phyloP scores from a whole-genome alignment of 306 rosid genomes.

The Lathyrus sativus region DNA sequence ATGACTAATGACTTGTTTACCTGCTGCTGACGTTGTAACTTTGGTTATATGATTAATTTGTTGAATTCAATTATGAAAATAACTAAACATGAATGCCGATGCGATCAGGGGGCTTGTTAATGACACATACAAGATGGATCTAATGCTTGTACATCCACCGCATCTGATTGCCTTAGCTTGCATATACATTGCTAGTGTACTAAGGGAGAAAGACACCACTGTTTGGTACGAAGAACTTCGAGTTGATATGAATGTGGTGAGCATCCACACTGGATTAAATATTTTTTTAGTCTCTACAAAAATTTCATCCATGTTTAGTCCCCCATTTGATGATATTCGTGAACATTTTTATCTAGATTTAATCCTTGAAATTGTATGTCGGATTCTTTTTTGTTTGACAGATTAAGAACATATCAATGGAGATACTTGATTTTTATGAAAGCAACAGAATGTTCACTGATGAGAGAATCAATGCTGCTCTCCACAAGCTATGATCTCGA shows the following conservation, averaged over 20 bases:
- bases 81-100: conserved; percentile 27
- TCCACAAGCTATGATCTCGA: conserved; percentile 59
- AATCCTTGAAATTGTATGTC: not conserved
- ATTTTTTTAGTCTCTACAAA: not conserved
- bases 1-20: not conserved
- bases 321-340: too few species aligned
- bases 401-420: conserved; percentile 90
- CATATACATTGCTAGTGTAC: conserved; percentile 84
- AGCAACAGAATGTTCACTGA: conserved; percentile 56
- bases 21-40: conserved; percentile 15
- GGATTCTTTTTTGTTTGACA: conserved; percentile 41
- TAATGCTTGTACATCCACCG: conserved; percentile 88
- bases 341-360: too few species aligned
- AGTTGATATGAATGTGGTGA: conserved; percentile 91
- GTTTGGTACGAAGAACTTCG: conserved; percentile 96
- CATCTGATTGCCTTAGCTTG: conserved; percentile 94
- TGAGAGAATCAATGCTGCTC: conserved; percentile 66
- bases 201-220: conserved; percentile 78
- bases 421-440: conserved; percentile 88
- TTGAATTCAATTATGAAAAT: conserved; percentile 7
- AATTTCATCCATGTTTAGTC: too few species aligned
- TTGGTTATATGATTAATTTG: conserved; percentile 14
- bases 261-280: conserved; percentile 28
- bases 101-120: conserved; percentile 79
- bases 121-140: conserved; percentile 97